Evolutionary conservation across 305 asterid species (phyloP), one percentile per base, ranked within the genome.

Genomic region (Solanum hybrid): DNA sequence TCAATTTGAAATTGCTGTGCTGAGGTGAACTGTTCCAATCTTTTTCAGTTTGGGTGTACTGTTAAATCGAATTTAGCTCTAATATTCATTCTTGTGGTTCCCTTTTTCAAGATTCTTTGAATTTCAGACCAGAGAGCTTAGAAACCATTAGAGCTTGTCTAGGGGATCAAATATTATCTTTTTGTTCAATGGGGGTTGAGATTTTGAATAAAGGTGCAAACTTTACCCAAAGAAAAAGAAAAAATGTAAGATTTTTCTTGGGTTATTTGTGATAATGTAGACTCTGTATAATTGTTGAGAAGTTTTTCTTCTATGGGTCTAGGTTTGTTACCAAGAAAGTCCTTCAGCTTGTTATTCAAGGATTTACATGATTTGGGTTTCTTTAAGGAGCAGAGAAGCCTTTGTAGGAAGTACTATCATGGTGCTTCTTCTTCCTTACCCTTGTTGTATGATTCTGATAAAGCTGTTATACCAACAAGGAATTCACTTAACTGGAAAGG

Each of bases 281-380:
- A 14, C 36, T 15, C 32, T 24, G 86, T 80, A 80, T 80, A 13
- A 26, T 81, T 81, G 71, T 81, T 42, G 14, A 88, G 64, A 88
- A 64, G 38, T 88, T 90, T 92, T 91, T 89, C 91, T 89, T 95
- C 88, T 89, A 94, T 93, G 96, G 96, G 93, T 88, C 31, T 90
- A 89, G 90, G 93, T 87, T 86, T 92, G 75, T 89, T 91, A 34
- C 71, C 92, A 76, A 92, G 92, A 90, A 91, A 78, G 66, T 87
- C 90, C 27, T 86, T 90, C 78, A 51, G 77, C 89, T 77, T 88
- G 78, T 90, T 90, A 85, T 89, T 51, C 24, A 81, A 85, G 73
- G 81, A 86, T 81, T 90, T 91, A 45, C 72, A 72, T 88, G 71
- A 87, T 85, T 89, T 92, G 87, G 88, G 90, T 29, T 87, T 76